Conservation (phyloP, 2,329 filamentous ascomycete species). For the Colletotrichum eleusines region DNA sequence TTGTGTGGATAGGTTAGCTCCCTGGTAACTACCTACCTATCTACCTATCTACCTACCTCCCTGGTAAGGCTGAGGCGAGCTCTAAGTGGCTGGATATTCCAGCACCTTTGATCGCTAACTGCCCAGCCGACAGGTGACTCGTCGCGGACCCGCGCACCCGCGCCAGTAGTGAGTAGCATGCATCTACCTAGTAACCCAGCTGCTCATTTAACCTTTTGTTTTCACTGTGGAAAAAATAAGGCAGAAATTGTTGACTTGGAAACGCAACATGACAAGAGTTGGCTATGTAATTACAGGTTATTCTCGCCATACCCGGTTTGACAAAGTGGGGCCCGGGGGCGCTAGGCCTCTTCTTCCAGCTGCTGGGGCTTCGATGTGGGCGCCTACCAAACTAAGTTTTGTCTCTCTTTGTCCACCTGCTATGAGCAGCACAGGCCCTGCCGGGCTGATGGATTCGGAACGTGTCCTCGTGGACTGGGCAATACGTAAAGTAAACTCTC, state of each 20-base stretch:
- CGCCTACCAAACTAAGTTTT: too few species aligned
- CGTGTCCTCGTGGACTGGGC: constrained; percentile 19
- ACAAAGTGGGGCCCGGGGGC: constrained; percentile 23
- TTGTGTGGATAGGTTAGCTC: neutral
- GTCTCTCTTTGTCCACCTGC: neutral
- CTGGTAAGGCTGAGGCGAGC: constrained; percentile 4
- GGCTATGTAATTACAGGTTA: neutral
- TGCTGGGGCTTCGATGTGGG: neutral
- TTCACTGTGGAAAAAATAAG: neutral
- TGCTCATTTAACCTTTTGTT: neutral
- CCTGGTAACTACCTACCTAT: too few species aligned
- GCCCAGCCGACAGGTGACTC: too few species aligned
- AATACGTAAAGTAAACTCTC: constrained; percentile 17
- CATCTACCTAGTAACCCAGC: neutral
- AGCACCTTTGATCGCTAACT: too few species aligned
- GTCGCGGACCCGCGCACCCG: constrained; percentile 22
- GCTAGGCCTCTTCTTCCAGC: neutral
- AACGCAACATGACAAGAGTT: neutral
- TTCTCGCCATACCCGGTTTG: constrained; percentile 20
- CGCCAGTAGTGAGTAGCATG: neutral
- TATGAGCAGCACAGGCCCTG: neutral
- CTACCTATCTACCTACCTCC: too few species aligned
- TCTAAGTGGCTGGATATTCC: constrained; percentile 9
- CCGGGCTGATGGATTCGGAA: constrained; percentile 16
- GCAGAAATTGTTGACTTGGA: neutral